Base-by-base conservation (phyloP, 1,139 yeast species). In the Komagataea norvegica region DNA sequence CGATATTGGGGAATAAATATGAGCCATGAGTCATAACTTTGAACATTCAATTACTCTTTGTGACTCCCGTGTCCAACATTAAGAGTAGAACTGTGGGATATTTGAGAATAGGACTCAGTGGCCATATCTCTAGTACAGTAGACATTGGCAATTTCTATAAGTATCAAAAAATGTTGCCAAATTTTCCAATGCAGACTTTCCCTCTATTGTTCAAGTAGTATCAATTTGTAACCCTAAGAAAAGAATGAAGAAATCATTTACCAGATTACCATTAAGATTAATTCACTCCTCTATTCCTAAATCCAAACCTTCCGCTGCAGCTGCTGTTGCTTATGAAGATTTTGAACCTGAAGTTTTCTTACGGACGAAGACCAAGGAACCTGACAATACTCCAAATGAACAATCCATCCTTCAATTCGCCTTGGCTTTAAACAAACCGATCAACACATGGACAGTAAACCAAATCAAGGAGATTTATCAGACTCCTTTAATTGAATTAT, bases 401-500 rank as follows among this genome's bases (percentile, higher is more conserved):
- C 26, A 15, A 33, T 17, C 34, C 11, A 24, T 38, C 6, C 29
- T 48, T 7, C 40, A 45, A 8, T 44, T 44, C 24, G 68, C 68
- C 3, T 37, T 59, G 25, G 47, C 55, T 1, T 31, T 55, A 16
- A 45, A 45, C 4, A 45, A 49, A 5, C 79, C 81, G 5, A 54
- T 68, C 30, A 70, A 65, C 41, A 55, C 66, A 26, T 83, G 91
- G 91, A 68, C 85, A 1, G 70, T 67, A 45, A 67, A 65, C 2
- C 82, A 82, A 51, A 69, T 83, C 37, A 55, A 62, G 13, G 71
- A 72, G 33, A 77, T 83, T 36, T 82, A 80, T 53, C 55, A 77
- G 38, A 69, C 81, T 2, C 89, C 93, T 0, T 60, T 83, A 40
- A 65, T 78, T 61, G 91, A 80, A 32, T 63, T 83, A 33, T 68